Percentiles rank a stretch among this genome's conserved stretches.
These are phyloP conservation scores for Pseudogymnoascus sp. DNA, from an alignment of 2,329 filamentous ascomycete genomes.

Conservation along the genomic window DNA sequence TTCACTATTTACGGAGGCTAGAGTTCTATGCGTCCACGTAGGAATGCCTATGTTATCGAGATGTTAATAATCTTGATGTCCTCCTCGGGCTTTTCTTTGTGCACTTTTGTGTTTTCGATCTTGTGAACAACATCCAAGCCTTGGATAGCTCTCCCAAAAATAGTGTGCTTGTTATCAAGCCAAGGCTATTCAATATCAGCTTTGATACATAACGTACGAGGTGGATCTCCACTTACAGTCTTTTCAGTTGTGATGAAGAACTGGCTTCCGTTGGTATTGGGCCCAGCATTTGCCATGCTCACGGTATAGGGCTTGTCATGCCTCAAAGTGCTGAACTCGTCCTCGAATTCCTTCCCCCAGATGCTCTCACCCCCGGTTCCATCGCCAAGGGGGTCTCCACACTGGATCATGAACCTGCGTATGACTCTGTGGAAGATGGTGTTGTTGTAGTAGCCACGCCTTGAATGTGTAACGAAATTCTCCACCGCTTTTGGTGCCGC, in stretches of 20 bases:
- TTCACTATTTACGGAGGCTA: background rate
- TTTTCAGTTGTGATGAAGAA: constrained; percentile 99
- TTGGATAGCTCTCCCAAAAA: constrained; percentile 85
- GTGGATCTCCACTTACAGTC: constrained; percentile 50
- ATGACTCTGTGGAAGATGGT: constrained; percentile 97
- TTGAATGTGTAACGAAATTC: constrained; percentile 90
- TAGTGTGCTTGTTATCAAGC: constrained; percentile 92
- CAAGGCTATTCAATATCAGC: constrained; percentile 52
- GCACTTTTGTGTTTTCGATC: constrained; percentile 84
- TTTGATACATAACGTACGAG: constrained; percentile 8
- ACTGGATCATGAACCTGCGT: constrained; percentile 95
- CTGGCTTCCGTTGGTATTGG: constrained; percentile 90
- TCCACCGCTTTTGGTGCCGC: constrained; percentile 91
- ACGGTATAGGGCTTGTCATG: constrained; percentile 96
- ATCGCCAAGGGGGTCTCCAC: constrained; percentile 77
- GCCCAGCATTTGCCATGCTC: constrained; percentile 96
- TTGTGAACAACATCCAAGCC: constrained; percentile 91
- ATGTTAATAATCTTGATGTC: constrained; percentile 98
- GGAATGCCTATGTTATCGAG: constrained; percentile 26
- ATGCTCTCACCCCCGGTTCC: constrained; percentile 87
- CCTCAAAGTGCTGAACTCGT: constrained; percentile 84
- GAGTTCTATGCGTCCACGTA: background rate
- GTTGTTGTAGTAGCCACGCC: constrained; percentile 91
- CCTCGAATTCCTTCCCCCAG: constrained; percentile 86
- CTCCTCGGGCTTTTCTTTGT: constrained; percentile 87